These are phyloP conservation scores for Halophytophthora polymorphica DNA, from an alignment of 352 stramenopile genomes.

Conservation along the genomic window DNA sequence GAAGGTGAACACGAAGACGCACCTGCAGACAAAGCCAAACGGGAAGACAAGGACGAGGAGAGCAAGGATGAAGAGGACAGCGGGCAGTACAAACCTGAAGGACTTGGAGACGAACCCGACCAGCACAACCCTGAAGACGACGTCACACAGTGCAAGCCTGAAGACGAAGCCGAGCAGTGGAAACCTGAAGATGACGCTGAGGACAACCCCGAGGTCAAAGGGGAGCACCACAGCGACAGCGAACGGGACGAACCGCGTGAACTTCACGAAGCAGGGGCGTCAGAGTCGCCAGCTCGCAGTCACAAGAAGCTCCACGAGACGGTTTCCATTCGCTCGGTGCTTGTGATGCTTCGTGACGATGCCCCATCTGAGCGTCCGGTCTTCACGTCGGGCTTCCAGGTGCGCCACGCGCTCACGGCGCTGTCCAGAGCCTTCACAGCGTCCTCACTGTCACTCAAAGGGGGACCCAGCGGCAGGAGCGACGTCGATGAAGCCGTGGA, in stretches of 20 bases:
- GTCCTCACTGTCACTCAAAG: constrained; percentile 12
- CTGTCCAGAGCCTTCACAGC: constrained; percentile 19
- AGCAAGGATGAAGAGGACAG: background rate
- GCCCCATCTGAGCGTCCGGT: constrained; percentile 5
- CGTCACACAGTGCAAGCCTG: too few species aligned
- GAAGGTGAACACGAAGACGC: constrained; percentile 2
- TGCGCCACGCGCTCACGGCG: constrained; percentile 26
- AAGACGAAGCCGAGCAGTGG: too few species aligned
- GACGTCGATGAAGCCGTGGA: constrained; percentile 6
- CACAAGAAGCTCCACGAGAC: constrained; percentile 4
- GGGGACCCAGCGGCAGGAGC: constrained; percentile 7
- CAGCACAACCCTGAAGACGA: too few species aligned
- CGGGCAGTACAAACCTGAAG: background rate
- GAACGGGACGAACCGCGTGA: too few species aligned
- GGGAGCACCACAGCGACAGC: too few species aligned
- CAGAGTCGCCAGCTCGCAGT: background rate
- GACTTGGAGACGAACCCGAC: too few species aligned
- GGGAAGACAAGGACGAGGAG: background rate
- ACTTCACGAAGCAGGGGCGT: background rate
- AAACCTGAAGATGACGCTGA: too few species aligned
- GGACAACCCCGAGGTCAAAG: too few species aligned
- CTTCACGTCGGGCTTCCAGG: constrained; percentile 22
- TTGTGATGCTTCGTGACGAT: constrained; percentile 24
- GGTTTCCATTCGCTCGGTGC: constrained; percentile 23
- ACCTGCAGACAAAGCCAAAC: background rate